Percentiles rank a stretch among this genome's conserved stretches.
phyloP scores from a whole-genome alignment of 2,329 filamentous ascomycete genomes.

The Fusarium subglutinans region DNA sequence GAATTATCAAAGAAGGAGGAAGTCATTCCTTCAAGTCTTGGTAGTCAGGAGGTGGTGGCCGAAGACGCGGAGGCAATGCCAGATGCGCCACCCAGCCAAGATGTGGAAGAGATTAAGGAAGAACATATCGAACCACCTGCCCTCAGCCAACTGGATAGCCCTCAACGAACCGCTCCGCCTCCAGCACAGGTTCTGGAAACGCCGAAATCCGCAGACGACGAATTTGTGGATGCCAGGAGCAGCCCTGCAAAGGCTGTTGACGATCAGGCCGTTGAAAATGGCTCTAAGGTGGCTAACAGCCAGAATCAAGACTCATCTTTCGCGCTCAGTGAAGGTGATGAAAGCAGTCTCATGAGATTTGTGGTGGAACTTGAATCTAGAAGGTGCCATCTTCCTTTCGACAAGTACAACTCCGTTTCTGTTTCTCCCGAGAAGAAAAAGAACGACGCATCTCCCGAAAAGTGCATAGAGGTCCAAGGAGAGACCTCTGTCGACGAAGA shows the following conservation, averaged over 20 bases:
- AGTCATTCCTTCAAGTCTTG: conserved; percentile 45
- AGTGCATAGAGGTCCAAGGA: conserved; percentile 37
- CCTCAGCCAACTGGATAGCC: conserved; percentile 13
- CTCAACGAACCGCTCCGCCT: conserved; percentile 30
- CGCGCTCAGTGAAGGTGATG: conserved; percentile 55
- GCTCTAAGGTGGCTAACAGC: conserved; percentile 3
- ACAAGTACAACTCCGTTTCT: conserved; percentile 26
- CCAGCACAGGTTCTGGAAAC: conserved; percentile 45
- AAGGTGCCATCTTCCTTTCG: conserved; percentile 43
- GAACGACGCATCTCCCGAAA: neutral
- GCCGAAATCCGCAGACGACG: conserved; percentile 56
- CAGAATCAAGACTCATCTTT: conserved; percentile 49
- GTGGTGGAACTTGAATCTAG: conserved; percentile 60
- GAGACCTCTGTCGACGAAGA: conserved; percentile 33
- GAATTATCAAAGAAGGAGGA: conserved; percentile 30
- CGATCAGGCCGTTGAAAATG: neutral
- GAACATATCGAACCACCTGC: neutral
- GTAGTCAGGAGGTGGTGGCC: conserved; percentile 26
- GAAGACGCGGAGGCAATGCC: conserved; percentile 2
- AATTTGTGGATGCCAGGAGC: conserved; percentile 60
- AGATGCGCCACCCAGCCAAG: neutral
- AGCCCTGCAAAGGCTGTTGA: conserved; percentile 49
- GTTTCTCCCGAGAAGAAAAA: conserved; percentile 25
- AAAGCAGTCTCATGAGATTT: conserved; percentile 58
- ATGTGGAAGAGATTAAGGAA: conserved; percentile 4